These are phyloP conservation scores for Cercospora sp. DNA, from an alignment of 2,329 filamentous ascomycete species.

Conservation along the genomic window DNA sequence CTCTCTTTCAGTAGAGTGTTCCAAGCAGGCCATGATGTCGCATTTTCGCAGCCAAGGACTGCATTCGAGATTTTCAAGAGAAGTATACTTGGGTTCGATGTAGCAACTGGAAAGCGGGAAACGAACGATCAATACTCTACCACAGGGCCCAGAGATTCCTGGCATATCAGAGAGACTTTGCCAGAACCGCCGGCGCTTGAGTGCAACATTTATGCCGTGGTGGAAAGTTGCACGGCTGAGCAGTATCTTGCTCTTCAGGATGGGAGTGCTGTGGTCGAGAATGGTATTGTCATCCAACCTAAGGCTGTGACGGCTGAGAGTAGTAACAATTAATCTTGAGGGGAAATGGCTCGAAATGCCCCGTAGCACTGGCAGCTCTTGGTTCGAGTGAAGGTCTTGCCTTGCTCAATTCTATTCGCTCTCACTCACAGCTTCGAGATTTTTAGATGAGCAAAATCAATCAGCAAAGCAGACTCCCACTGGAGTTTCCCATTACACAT, in stretches of 20 bases:
- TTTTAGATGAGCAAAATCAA: neutral
- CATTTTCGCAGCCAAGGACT: slow-evolving; percentile 55
- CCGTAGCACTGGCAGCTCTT: too few species aligned
- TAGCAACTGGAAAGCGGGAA: slow-evolving; percentile 55
- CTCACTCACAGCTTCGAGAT: neutral
- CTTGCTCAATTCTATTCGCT: neutral
- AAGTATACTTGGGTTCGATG: slow-evolving; percentile 52
- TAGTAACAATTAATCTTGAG: neutral
- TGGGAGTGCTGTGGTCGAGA: slow-evolving; percentile 49
- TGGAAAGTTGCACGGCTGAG: slow-evolving; percentile 47
- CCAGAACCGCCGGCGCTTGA: slow-evolving; percentile 39
- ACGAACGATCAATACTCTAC: slow-evolving; percentile 46
- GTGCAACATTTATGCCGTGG: slow-evolving; percentile 49
- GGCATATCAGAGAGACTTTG: slow-evolving; percentile 49
- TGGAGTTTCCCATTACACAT: neutral
- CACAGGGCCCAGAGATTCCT: slow-evolving; percentile 42
- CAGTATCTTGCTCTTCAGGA: slow-evolving; percentile 47
- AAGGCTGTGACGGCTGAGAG: neutral
- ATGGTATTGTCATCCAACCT: slow-evolving; percentile 46
- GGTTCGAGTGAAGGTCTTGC: too few species aligned
- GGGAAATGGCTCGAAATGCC: neutral
- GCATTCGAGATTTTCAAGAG: slow-evolving; percentile 58
- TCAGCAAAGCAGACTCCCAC: neutral
- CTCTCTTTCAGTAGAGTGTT: slow-evolving; percentile 42
- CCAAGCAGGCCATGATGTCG: slow-evolving; percentile 36